Conservation (phyloP, 179 eudicot species). For the Drosera spatulata region DNA sequence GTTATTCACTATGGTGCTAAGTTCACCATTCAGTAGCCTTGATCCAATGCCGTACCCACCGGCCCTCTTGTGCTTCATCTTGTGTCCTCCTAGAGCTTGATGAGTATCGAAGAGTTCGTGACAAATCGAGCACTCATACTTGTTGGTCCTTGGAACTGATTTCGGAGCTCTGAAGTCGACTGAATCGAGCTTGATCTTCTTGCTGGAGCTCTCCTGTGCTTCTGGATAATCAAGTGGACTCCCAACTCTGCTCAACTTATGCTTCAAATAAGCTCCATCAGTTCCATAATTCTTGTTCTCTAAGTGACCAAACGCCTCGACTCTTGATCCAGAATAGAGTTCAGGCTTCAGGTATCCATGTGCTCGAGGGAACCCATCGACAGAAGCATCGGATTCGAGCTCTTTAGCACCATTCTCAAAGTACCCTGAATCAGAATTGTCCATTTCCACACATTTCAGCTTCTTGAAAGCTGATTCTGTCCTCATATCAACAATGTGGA, state of each 20-base stretch:
- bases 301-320: not conserved
- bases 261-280: not conserved
- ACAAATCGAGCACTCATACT: slow-evolving; percentile 52
- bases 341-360: slow-evolving; percentile 22
- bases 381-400: slow-evolving; percentile 58
- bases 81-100: slow-evolving; percentile 87
- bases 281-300: not conserved
- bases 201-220: slow-evolving; percentile 13
- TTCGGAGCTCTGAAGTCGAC: not conserved
- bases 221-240: slow-evolving; percentile 4
- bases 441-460: slow-evolving; percentile 15
- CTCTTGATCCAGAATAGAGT: slow-evolving; percentile 17
- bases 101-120: slow-evolving; percentile 50
- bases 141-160: slow-evolving; percentile 13
- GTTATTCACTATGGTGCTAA: not conserved
- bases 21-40: not conserved
- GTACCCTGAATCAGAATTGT: slow-evolving; percentile 37
- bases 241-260: not conserved
- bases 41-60: slow-evolving; percentile 26
- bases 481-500: not conserved
- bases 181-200: slow-evolving; percentile 14
- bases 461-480: not conserved
- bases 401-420: slow-evolving; percentile 37
- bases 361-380: slow-evolving; percentile 32
- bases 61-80: slow-evolving; percentile 65